Percentiles rank a stretch among this genome's conserved stretches.
These are phyloP conservation scores for Hypsizygus ulmarius DNA, from an alignment of 1,284 basidiomycete genomes.

Conservation along the genomic window DNA sequence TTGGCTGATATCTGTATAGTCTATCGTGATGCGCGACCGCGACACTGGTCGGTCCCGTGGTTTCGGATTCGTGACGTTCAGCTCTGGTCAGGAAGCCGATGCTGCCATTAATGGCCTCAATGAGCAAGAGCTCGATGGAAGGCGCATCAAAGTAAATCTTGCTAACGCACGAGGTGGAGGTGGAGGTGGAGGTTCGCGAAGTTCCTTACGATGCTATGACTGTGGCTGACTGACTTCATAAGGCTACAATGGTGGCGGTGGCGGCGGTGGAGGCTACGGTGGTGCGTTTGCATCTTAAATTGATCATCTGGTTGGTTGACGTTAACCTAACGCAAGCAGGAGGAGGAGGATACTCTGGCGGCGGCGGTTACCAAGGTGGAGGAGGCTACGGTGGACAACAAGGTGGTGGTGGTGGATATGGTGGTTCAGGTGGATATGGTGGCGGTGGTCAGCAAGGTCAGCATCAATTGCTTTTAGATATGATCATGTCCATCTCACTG, in stretches of 20 bases:
- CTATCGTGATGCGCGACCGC: slow-evolving; percentile 97
- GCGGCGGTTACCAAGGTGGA: slow-evolving; percentile 24
- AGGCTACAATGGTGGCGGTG: slow-evolving; percentile 26
- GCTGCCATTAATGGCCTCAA: slow-evolving; percentile 79
- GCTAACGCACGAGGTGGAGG: slow-evolving; percentile 76
- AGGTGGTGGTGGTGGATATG: slow-evolving; percentile 16
- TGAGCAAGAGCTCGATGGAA: slow-evolving; percentile 92
- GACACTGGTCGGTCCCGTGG: slow-evolving; percentile 95
- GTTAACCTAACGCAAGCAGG: slow-evolving; percentile 10
- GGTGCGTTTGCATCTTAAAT: slow-evolving; percentile 7
- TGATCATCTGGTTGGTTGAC: not conserved
- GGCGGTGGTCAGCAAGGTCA: slow-evolving; percentile 21
- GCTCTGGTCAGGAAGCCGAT: slow-evolving; percentile 63
- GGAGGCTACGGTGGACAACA: slow-evolving; percentile 12
- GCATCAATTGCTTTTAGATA: not conserved
- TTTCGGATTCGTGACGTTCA: slow-evolving; percentile 93
- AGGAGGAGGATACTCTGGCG: slow-evolving; percentile 27
- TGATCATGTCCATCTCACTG: not conserved
- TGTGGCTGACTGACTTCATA: slow-evolving; percentile 9
- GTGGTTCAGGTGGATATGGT: slow-evolving; percentile 12
- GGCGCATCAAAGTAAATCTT: slow-evolving; percentile 91
- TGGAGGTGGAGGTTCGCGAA: slow-evolving; percentile 21
- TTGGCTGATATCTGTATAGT: slow-evolving; percentile 51
- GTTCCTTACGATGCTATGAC: slow-evolving; percentile 13
- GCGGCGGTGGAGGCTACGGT: slow-evolving; percentile 22